A percentile compares a stretch with the other conserved stretches of the same genome.
Evolutionary conservation across 768 basidiomycete species (phyloP).

Genomic region (Boletus sp.): DNA sequence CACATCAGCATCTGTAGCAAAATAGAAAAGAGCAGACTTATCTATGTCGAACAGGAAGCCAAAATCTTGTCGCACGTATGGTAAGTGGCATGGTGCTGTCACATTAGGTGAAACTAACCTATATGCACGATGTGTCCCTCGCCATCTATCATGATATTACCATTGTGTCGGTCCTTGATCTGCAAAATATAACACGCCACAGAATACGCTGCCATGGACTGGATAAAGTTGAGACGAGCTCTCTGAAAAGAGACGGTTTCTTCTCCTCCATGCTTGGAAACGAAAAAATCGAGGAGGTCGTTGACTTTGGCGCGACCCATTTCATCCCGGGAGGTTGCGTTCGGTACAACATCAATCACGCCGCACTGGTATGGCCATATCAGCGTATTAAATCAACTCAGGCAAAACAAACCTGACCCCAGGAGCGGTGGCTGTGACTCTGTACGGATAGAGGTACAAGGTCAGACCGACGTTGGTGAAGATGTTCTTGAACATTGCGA

Average conservation of each 20-base stretch:
- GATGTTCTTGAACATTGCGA: constrained; percentile 99
- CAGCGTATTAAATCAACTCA: not conserved
- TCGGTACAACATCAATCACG: constrained; percentile 97
- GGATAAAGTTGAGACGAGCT: constrained; percentile 94
- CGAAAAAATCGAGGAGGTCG: constrained; percentile 91
- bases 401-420: constrained; percentile 58
- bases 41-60: constrained; percentile 98
- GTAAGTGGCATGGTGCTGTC: constrained; percentile 6
- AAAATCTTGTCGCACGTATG: constrained; percentile 59
- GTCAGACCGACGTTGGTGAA: constrained; percentile 87
- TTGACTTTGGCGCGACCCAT: constrained; percentile 99
- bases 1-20: constrained; percentile 28
- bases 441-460: constrained; percentile 91
- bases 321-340: constrained; percentile 96
- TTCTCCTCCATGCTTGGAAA: constrained; percentile 87
- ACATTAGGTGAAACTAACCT: constrained; percentile 49
- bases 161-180: constrained; percentile 98
- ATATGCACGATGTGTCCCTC: constrained; percentile 97
- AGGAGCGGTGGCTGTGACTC: constrained; percentile 94
- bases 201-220: constrained; percentile 99
- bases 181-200: constrained; percentile 97
- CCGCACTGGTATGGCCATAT: constrained; percentile 70
- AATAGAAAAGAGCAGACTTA: constrained; percentile 48
- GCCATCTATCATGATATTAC: constrained; percentile 99
- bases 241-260: constrained; percentile 89